These are phyloP conservation scores for Kuraishia floccosa DNA, from an alignment of 805 yeast genomes.

Conservation along the genomic window DNA sequence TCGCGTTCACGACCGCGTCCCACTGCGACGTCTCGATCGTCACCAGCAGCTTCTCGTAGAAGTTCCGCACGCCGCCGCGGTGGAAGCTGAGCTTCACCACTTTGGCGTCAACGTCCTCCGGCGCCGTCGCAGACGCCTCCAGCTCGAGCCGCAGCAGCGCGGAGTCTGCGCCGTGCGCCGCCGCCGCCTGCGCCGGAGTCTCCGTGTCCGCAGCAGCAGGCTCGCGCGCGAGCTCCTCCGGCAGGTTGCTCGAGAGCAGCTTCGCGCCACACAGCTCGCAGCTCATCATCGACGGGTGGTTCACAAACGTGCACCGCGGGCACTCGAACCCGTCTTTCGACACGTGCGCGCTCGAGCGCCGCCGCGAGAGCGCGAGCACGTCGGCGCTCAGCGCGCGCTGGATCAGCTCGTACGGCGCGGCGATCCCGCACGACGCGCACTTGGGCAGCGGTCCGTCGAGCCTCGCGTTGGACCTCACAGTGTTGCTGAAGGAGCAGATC, in stretches of 20 bases:
- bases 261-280: slow-evolving; percentile 86
- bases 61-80: slow-evolving; percentile 49
- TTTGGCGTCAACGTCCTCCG: slow-evolving; percentile 13
- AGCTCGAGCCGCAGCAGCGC: background rate
- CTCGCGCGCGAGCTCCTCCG: slow-evolving; percentile 4
- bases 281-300: slow-evolving; percentile 63
- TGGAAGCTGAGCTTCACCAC: slow-evolving; percentile 66
- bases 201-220: background rate
- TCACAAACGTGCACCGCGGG: slow-evolving; percentile 50
- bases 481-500: slow-evolving; percentile 73
- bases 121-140: background rate
- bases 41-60: slow-evolving; percentile 32
- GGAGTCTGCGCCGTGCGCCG: background rate
- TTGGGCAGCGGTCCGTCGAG: slow-evolving; percentile 23
- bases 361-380: background rate
- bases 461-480: slow-evolving; percentile 12
- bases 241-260: slow-evolving; percentile 18
- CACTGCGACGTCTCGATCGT: slow-evolving; percentile 40
- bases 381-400: slow-evolving; percentile 9
- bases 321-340: slow-evolving; percentile 27
- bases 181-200: background rate
- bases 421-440: slow-evolving; percentile 58
- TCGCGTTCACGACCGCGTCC: slow-evolving; percentile 16
- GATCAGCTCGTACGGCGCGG: slow-evolving; percentile 24
- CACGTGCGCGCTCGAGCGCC: background rate